Evolutionary conservation across 73 alveolate species (phyloP).

Genomic region (Stentor roeselii): DNA sequence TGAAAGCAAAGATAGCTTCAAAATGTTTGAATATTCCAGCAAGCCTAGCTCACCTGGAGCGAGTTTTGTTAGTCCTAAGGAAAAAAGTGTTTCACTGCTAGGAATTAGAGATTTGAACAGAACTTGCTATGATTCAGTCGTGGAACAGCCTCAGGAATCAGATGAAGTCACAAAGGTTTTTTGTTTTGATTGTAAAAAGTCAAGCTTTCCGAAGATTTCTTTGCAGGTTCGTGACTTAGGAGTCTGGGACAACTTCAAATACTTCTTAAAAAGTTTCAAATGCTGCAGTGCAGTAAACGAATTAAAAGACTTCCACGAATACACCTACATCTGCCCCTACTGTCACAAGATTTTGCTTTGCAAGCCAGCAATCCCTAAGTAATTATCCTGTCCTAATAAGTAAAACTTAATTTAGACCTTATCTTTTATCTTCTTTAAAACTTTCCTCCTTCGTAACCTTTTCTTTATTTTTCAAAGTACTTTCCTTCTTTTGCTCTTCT

Average conservation of each 20-base stretch:
- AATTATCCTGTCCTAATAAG: no score
- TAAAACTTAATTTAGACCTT: no score
- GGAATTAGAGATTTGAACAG: not conserved
- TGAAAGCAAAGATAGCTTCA: slow-evolving; percentile 17
- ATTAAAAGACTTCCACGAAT: not conserved
- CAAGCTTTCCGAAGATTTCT: not conserved
- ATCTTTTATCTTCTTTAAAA: no score
- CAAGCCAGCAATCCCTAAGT: no score
- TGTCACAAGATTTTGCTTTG: no score
- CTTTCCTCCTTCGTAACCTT: no score
- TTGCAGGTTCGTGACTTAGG: not conserved
- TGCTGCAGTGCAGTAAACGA: not conserved
- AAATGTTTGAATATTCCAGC: slow-evolving; percentile 24
- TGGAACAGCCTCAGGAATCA: not conserved
- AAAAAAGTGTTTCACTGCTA: not conserved
- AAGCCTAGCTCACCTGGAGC: slow-evolving; percentile 26
- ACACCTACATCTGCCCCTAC: not conserved
- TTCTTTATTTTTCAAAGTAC: no score
- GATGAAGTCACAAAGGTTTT: not conserved
- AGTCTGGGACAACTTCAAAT: not conserved
- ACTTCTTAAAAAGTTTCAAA: not conserved
- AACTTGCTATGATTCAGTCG: not conserved
- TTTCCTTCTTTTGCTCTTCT: no score
- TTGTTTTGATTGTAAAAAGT: not conserved
- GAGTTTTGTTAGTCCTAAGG: not conserved